Conservation (phyloP, 768 basidiomycete genomes). For the Mrakia frigida region DNA sequence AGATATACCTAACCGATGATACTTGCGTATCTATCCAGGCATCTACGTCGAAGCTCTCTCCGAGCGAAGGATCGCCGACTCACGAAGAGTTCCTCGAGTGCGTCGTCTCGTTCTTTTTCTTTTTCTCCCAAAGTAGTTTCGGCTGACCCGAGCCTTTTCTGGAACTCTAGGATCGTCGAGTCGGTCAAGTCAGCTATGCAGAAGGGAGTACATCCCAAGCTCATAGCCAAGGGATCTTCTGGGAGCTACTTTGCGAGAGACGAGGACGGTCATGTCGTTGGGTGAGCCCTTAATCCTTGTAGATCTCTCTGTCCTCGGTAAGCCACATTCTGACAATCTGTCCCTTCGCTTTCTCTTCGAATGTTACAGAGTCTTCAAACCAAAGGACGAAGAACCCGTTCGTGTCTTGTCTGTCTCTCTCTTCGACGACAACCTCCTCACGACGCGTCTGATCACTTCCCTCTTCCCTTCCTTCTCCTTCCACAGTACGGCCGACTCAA, state of each 20-base stretch:
- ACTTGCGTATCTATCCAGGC: neutral
- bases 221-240: conserved; percentile 82
- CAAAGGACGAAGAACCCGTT: conserved; percentile 51
- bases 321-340: neutral
- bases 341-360: neutral
- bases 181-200: conserved; percentile 16
- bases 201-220: conserved; percentile 40
- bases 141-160: no score
- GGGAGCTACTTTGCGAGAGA: conserved; percentile 93
- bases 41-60: neutral
- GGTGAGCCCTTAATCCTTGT: conserved; percentile 51
- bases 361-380: conserved; percentile 71
- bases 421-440: no score
- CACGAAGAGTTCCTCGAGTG: conserved; percentile 8
- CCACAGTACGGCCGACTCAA: conserved; percentile 17
- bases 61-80: neutral
- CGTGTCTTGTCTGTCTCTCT: no score
- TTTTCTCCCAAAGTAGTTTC: no score
- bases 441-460: neutral
- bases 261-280: conserved; percentile 69
- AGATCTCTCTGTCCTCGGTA: neutral
- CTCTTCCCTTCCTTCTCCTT: neutral
- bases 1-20: no score
- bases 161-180: conserved; percentile 3
- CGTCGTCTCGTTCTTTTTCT: neutral